These are phyloP conservation scores for Persicaria tinctoria DNA, from an alignment of 148 eudicot genomes.

Conservation along the genomic window DNA sequence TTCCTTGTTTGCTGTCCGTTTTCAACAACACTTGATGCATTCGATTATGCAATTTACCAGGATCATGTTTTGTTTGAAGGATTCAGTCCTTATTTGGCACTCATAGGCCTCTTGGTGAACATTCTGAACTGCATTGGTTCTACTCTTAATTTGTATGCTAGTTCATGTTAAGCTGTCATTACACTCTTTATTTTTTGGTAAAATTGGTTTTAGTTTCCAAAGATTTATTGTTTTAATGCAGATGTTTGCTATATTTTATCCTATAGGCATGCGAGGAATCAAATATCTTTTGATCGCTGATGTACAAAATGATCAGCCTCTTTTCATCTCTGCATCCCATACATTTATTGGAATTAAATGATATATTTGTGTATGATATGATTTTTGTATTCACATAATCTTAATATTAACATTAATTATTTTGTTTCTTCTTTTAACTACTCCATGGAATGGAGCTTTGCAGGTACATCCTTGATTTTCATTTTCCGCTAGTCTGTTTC, in stretches of 20 bases:
- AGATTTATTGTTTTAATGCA: not conserved
- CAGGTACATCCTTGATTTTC: not conserved
- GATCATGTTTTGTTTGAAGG: constrained; percentile 18
- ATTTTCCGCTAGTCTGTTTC: too few relatives aligned
- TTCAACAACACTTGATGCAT: not conserved
- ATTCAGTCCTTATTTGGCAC: constrained; percentile 23
- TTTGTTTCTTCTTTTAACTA: constrained; percentile 1
- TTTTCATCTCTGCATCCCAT: too few relatives aligned
- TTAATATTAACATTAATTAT: not conserved
- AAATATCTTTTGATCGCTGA: not conserved
- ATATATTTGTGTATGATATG: too few relatives aligned
- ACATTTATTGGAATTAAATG: too few relatives aligned
- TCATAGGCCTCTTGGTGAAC: constrained; percentile 31
- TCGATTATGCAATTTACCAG: constrained; percentile 11
- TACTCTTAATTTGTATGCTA: not conserved
- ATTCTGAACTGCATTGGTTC: not conserved
- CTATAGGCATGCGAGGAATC: not conserved
- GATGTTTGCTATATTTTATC: not conserved
- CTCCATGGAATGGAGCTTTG: constrained; percentile 7
- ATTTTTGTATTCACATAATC: not conserved
- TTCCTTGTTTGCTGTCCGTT: not conserved
- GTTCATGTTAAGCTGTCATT: not conserved
- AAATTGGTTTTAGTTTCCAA: too few relatives aligned
- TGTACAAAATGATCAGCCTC: not conserved
- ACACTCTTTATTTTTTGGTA: too few relatives aligned